Conservation (phyloP, 768 basidiomycete species). For the Clathrus columnatus region DNA sequence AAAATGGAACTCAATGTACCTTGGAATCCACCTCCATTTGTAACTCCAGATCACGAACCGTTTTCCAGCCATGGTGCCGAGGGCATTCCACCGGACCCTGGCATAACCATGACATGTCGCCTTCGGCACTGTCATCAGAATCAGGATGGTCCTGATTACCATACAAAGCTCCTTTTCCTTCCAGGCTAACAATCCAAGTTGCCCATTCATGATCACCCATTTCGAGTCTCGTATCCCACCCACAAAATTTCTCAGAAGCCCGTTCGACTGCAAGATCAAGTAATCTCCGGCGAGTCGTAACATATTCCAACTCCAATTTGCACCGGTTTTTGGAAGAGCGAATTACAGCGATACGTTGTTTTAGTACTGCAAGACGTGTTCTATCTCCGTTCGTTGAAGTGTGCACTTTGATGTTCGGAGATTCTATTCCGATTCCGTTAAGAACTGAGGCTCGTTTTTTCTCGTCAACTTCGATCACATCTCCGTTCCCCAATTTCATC, state of each 20-base stretch:
- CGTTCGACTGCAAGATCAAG: conserved; percentile 60
- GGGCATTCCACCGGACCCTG: conserved; percentile 65
- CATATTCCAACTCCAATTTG: conserved; percentile 59
- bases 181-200: conserved; percentile 34
- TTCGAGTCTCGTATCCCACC: conserved; percentile 82
- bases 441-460: background rate
- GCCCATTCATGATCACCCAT: conserved; percentile 75
- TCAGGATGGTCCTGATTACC: conserved; percentile 26
- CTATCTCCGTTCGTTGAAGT: conserved; percentile 12
- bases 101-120: conserved; percentile 60
- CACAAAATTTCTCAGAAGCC: conserved; percentile 59
- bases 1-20: conserved; percentile 19
- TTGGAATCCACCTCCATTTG: conserved; percentile 68
- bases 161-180: conserved; percentile 26
- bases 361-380: conserved; percentile 46
- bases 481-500: background rate
- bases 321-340: conserved; percentile 53
- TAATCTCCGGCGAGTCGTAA: conserved; percentile 62
- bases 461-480: background rate
- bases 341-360: conserved; percentile 44
- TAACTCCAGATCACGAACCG: conserved; percentile 62
- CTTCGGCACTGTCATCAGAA: conserved; percentile 34
- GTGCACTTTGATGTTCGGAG: conserved; percentile 19
- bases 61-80: conserved; percentile 82
- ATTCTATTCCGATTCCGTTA: conserved; percentile 12